A percentile compares a stretch with the other conserved stretches of the same genome.
Conservation (phyloP, 441 rosid genomes). For the Euphorbia corollata region DNA sequence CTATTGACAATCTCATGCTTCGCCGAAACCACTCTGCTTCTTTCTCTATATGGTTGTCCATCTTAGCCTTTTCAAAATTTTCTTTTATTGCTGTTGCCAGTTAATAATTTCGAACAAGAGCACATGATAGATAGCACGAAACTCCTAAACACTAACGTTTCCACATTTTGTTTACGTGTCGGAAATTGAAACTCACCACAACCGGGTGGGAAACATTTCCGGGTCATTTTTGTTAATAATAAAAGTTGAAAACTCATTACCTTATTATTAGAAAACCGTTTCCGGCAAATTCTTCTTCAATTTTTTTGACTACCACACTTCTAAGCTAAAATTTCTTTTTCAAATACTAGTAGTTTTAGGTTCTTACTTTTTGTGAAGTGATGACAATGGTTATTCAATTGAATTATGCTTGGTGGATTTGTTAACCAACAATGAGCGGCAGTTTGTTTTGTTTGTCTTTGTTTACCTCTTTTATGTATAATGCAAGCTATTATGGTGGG, state of each 20-base stretch:
- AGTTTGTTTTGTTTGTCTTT: neutral
- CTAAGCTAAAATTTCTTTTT: too few species aligned
- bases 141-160: too few species aligned
- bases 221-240: too few species aligned
- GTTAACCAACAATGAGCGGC: neutral
- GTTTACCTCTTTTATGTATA: slow-evolving; percentile 1
- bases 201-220: too few species aligned
- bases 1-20: neutral
- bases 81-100: neutral
- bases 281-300: too few species aligned
- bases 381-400: neutral
- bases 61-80: neutral
- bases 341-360: neutral
- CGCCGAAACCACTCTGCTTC: neutral
- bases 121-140: too few species aligned
- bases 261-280: too few species aligned
- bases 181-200: too few species aligned
- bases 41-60: neutral
- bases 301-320: too few species aligned
- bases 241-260: too few species aligned
- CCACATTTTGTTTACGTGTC: too few species aligned
- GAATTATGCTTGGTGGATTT: neutral
- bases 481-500: neutral
- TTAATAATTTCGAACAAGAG: too few species aligned
- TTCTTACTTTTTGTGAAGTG: neutral